Evolutionary conservation across 23 red algal species (phyloP).

Genomic region (Agarophyton chilense): DNA sequence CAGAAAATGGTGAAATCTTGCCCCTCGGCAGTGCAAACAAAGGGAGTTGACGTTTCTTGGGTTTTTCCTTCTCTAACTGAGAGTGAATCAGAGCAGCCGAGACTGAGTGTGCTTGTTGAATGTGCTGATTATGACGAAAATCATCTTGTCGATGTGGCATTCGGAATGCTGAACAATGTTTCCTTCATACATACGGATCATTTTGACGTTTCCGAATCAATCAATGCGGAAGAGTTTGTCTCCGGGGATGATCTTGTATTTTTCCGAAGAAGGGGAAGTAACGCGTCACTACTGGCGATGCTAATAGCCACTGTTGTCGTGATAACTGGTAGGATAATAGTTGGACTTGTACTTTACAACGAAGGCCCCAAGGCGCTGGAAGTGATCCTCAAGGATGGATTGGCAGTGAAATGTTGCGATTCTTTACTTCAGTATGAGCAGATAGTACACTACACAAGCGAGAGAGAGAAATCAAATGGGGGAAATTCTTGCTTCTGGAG

Average conservation of each 20-base stretch:
- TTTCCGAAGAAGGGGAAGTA: conserved; percentile 15
- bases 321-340: neutral
- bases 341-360: neutral
- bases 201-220: conserved; percentile 16
- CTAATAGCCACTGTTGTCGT: neutral
- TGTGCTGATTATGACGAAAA: conserved; percentile 1
- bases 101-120: conserved; percentile 1
- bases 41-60: neutral
- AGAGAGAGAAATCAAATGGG: neutral
- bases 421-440: conserved; percentile 22
- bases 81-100: neutral
- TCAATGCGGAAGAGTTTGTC: neutral
- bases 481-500: neutral
- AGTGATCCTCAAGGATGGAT: neutral
- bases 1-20: conserved; percentile 1
- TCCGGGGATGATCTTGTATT: neutral
- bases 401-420: conserved; percentile 23
- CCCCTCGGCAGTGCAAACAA: conserved; percentile 9
- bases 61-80: neutral
- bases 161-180: conserved; percentile 6
- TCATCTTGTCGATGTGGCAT: neutral
- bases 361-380: neutral
- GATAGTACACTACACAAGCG: neutral
- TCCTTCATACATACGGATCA: neutral
- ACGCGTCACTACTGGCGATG: conserved; percentile 10